A percentile compares a stretch with the other conserved stretches of the same genome.
Conservation (phyloP, 352 stramenopile species). For the Pythium apleroticum region DNA sequence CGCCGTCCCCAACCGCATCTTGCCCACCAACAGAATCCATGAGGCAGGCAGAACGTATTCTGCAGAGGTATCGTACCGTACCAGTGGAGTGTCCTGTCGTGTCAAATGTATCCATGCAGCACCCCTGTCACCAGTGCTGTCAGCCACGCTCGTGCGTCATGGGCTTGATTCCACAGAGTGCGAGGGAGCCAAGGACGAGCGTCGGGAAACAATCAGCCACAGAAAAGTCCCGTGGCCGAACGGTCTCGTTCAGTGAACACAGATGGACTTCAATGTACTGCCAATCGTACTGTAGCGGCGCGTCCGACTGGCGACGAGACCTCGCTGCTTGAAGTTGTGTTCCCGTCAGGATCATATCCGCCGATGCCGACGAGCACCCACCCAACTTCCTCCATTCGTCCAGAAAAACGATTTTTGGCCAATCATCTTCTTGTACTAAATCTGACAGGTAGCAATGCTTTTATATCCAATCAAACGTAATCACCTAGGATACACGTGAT, state of each 20-base stretch:
- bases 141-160: no score
- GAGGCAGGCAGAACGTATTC: no score
- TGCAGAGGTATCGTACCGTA: no score
- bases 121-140: no score
- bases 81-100: no score
- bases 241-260: not conserved
- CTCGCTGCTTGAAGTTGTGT: constrained; percentile 8
- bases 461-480: not conserved
- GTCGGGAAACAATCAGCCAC: not conserved
- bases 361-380: constrained; percentile 9
- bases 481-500: not conserved
- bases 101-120: no score
- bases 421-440: not conserved
- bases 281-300: not conserved
- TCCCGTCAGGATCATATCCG: constrained; percentile 1
- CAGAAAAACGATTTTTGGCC: not conserved
- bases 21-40: no score
- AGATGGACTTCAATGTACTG: not conserved
- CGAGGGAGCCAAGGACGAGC: no score
- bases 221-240: no score
- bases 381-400: constrained; percentile 6
- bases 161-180: no score
- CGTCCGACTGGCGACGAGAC: not conserved
- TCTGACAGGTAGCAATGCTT: not conserved
- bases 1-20: no score